Base-by-base conservation (phyloP, 129 eudicot genomes). In the Arctium lappa region DNA sequence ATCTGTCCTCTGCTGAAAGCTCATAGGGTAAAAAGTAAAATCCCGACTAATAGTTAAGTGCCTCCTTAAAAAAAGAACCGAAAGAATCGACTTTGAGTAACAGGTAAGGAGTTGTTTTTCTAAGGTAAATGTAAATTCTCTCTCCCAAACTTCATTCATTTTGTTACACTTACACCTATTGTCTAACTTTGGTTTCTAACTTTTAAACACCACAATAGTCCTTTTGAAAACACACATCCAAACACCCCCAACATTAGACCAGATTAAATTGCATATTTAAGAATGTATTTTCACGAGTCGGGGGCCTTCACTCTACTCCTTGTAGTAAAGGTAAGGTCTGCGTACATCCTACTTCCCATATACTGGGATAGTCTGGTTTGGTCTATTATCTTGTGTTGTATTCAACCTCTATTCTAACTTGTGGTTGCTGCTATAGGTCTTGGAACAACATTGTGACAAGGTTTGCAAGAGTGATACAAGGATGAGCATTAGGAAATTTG, bases 401-500 rank as follows among this genome's bases (percentile, higher is more conserved):
- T 63, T 56, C 42, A 32, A 83, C 44, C 32, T 30, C 33, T 75
- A 72, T 83, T 66, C 85, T 87, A 73, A 84, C 79, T 16, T 60
- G 29, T 60, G 65, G 81, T 77, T 79, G 79, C 27, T 87, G 79
- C 30, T 85, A 88, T 88, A 88, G 91, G 91, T 68, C 22, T 85
- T 82, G 88, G 86, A 29, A 70, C 50, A 31, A 70, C 88, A 29
- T 88, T 88, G 86, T 88, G 91, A 88, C 88, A 44, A 56, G 66
- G 66, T 60, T 60, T 60, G 60, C 84, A 18, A 86, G 86, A 68
- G 31, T 42, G 74, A 69, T 48, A 53, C 79, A 69, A 38, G 82
- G 56, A 60, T 60, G 30, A n/a, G 68, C 68, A 60, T 7, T 4
- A 5, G 68, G 68, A 60, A 60, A n/a, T 60, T 60, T 60, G 68